A percentile compares a stretch with the other conserved stretches of the same genome.
Conservation (phyloP, 306 rosid species). For the Vachellia pachyceras region DNA sequence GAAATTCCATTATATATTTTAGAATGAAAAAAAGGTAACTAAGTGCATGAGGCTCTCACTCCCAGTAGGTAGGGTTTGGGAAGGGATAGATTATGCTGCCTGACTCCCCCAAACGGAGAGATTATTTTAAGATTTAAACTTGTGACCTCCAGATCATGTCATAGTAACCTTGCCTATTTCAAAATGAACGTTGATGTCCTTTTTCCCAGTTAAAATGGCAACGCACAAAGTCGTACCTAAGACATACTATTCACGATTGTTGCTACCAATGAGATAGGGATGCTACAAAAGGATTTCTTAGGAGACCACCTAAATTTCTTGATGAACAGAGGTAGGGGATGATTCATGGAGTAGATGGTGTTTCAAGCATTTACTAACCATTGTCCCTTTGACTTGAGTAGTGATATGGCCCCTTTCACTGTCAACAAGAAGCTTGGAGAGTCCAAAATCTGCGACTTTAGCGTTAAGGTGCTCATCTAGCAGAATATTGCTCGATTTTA, state of each 20-base stretch:
- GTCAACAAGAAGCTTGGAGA: conserved; percentile 76
- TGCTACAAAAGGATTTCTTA: background rate
- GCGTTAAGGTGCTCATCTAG: conserved; percentile 65
- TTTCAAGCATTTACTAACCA: conserved; percentile 59
- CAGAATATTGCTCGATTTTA: conserved; percentile 79
- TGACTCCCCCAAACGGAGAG: too few species aligned
- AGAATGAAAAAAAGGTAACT: too few species aligned
- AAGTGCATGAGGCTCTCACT: too few species aligned
- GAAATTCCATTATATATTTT: background rate
- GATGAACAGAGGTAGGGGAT: conserved; percentile 13
- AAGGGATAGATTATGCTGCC: too few species aligned
- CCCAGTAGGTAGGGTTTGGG: too few species aligned
- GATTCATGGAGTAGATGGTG: conserved; percentile 4
- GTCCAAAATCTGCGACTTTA: conserved; percentile 90
- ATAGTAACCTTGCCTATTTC: background rate
- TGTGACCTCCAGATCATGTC: too few species aligned
- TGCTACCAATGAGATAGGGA: background rate
- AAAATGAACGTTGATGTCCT: too few species aligned
- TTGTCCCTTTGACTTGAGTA: conserved; percentile 90
- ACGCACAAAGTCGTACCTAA: background rate
- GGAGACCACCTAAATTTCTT: conserved; percentile 1
- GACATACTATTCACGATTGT: background rate
- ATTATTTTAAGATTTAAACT: too few species aligned
- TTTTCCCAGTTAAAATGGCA: background rate
- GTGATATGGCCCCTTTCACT: conserved; percentile 63